Evolutionary conservation across 257 asterid genomes (phyloP), one percentile per base, ranked within the genome.

Genomic region (Rhazya stricta): DNA sequence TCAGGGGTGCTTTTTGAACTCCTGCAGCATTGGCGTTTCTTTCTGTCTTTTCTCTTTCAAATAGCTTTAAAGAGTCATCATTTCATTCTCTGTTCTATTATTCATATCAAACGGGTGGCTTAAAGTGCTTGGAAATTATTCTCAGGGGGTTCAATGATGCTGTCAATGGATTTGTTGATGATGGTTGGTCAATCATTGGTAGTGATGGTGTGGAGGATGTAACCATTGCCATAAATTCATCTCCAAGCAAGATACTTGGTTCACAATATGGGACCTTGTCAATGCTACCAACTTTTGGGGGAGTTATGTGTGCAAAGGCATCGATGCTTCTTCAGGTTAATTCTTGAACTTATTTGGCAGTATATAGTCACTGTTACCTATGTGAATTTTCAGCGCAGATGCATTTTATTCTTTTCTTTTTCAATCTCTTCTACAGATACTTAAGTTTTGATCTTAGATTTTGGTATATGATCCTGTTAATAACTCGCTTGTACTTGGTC

Each of bases 241-340:
- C 96, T 79, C 95, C 97, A 11, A 89, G 86, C 86, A 95, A 92
- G 81, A 81, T 91, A 79, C 83, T 89, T 25, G 91, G 99, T 41
- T 84, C 97, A 25, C 96, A 91, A 65, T 79, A 84, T 66, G 84
- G 90, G 78, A 78, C 85, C 48, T 69, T 91, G 83, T 86, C 96
- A 11, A 82, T 88, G 88, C 93, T 87, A 70, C 94, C 96, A 2
- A 84, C 93, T 21, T 84, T 87, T 72, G 98, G 96, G 7, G 98
- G 98, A 72, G 90, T 95, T 77, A 88, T 95, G 67, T 95, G 99
- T 57, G 98, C 98, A 34, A 88, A 94, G 67, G 96, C 99, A 48
- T 92, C 98, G 8, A 95, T 95, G 98, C 97, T 95, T 85, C 96
- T 95, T 76, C 94, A 95, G 95, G 99, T 89, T 60, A 41, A 78